Conservation (phyloP, 768 basidiomycete species). For the Trichaptum fuscoviolaceum region DNA sequence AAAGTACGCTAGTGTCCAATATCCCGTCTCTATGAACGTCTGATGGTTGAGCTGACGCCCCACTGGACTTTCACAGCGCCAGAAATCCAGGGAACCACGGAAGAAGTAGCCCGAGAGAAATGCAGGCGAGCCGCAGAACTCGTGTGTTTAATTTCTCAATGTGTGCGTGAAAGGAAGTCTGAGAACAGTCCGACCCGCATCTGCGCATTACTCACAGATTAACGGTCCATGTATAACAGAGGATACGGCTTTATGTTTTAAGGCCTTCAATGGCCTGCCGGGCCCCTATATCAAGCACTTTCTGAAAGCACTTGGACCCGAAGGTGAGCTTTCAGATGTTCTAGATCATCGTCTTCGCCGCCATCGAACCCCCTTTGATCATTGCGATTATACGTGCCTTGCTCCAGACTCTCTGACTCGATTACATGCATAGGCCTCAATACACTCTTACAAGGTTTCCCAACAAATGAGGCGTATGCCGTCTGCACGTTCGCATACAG, state of each 20-base stretch:
- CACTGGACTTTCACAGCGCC: slow-evolving; percentile 55
- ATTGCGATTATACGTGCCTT: neutral
- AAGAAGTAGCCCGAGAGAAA: slow-evolving; percentile 86
- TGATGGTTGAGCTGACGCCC: neutral
- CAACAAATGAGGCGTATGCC: slow-evolving; percentile 76
- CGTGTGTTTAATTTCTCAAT: slow-evolving; percentile 32
- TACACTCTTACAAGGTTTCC: slow-evolving; percentile 70
- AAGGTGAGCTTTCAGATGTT: slow-evolving; percentile 42
- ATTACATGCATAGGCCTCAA: slow-evolving; percentile 59
- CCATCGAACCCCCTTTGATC: neutral
- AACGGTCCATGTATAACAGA: slow-evolving; percentile 69
- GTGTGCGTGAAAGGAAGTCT: neutral
- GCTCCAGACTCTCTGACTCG: neutral
- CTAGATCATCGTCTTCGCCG: neutral
- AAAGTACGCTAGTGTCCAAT: slow-evolving; percentile 49
- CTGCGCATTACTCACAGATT: slow-evolving; percentile 23
- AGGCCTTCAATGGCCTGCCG: slow-evolving; percentile 84
- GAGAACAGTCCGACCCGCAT: neutral
- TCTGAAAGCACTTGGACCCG: slow-evolving; percentile 74
- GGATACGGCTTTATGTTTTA: slow-evolving; percentile 92
- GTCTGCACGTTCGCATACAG: slow-evolving; percentile 97
- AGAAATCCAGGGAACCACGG: slow-evolving; percentile 90
- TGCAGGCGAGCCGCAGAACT: slow-evolving; percentile 80
- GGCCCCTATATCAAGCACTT: slow-evolving; percentile 98
- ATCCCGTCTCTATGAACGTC: neutral